Conservation (phyloP, 2,329 filamentous ascomycete genomes). For the Hyphodiscus sp. region DNA sequence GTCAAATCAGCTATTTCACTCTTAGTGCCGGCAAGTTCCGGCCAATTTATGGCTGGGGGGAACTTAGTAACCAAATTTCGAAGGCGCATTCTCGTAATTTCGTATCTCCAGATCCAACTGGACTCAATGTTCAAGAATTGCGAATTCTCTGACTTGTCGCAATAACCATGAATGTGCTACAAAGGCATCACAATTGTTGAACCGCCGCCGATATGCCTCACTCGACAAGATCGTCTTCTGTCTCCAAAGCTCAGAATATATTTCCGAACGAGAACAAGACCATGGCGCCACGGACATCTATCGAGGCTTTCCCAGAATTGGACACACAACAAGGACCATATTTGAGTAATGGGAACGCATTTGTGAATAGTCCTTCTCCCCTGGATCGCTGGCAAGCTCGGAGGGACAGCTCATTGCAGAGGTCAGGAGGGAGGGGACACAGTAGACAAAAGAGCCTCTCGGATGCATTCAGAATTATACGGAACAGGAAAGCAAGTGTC, state of each 20-base stretch:
- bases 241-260: constrained; percentile 28
- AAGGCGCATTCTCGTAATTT: background rate
- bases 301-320: constrained; percentile 55
- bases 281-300: constrained; percentile 27
- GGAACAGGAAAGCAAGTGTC: constrained; percentile 75
- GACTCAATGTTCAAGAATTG: background rate
- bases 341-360: constrained; percentile 19
- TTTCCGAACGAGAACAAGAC: constrained; percentile 23
- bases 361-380: constrained; percentile 25
- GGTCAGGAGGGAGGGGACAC: constrained; percentile 41
- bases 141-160: constrained; percentile 3
- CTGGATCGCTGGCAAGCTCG: constrained; percentile 56
- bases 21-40: too few species aligned
- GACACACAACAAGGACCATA: constrained; percentile 31
- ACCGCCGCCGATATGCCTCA: constrained; percentile 33
- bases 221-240: constrained; percentile 35
- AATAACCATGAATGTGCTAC: constrained; percentile 4
- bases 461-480: constrained; percentile 80
- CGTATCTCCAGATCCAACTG: background rate
- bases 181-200: constrained; percentile 9
- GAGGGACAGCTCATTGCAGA: constrained; percentile 38
- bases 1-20: too few species aligned
- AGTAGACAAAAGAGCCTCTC: constrained; percentile 77
- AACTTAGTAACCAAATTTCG: constrained; percentile 8
- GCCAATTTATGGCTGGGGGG: too few species aligned